Evolutionary conservation across 352 stramenopile genomes (phyloP), one percentile per base, ranked within the genome.

Genomic region (Plasmopara halstedii): DNA sequence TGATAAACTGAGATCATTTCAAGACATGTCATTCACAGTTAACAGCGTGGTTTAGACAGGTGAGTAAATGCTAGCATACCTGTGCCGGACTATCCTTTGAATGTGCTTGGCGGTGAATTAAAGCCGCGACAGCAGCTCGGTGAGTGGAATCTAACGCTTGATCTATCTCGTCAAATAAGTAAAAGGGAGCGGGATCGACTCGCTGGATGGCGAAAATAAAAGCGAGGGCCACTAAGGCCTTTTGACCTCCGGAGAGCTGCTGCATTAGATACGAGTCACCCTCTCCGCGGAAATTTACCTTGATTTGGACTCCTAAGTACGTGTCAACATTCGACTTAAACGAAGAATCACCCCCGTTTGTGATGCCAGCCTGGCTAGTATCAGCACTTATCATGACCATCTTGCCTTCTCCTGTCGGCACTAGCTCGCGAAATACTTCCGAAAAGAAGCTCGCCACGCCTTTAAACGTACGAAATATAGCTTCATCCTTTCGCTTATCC

Each of bases 91-190:
- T 98, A 9, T 98, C 89, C 14, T 86, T 77, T 13, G 83, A 94
- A 48, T 98, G 72, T 5, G 95, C 89, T 77, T 99, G 96, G 1
- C 87, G 80, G 54, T 98, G 83, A 56, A 99, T 98, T 35, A 99
- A 58, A 6, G 85, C 78, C 5, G 97, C 97, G 3, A 99, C 95
- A 22, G 95, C 83, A 38, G 92, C 84, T 56, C 97, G 88, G 59
- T 99, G 96, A 17, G 91, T 98, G n/a, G 91, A 94, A 68, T 99
- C 97, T n/a, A 99, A 70, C 14, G 97, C 97, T 71, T 98, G 94
- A 58, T 99, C 97, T 36, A 99, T 96, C 58, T 99, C 97, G 65
- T 99, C 97, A 64, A 99, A 99, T 25, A 99, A 80, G 62, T 99
- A 99, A 70, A 99, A 99, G 6, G 97, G 97, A 33, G 97, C 96